Base-by-base conservation (phyloP, 495 filamentous ascomycete genomes). In the Penicillium steckii region DNA sequence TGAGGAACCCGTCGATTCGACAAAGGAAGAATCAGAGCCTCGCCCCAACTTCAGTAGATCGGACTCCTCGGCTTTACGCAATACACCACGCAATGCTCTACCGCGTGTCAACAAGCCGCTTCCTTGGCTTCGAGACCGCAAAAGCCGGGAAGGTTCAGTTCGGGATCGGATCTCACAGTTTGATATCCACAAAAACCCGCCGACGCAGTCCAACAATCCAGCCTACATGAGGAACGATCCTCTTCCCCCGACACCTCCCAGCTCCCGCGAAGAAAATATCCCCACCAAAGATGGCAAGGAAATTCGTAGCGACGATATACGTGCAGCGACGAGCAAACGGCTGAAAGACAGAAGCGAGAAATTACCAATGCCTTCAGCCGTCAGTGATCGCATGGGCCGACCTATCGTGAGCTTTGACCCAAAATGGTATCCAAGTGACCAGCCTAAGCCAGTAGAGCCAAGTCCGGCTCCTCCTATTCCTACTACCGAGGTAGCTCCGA, bases 381-480 rank as follows among this genome's bases (percentile, higher is more conserved):
- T 96, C 65, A 94, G 89, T 72, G 85, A 95, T 70, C 85, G 78
- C 54, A 83, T 86, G 47, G 88, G 89, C 46, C 82, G 91, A 60
- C 91, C 90, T 45, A 96, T 96, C 68, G 90, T 96, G 74, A 96
- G 91, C 78, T 96, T 96, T 76, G 82, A 91, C 66, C 77, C 75
- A 57, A 76, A 85, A 68, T 94, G 89, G 90, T 87, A 85, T 71
- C 82, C 89, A 48, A 75, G 44, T 8, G 67, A 71, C n/a, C 52
- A 51, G 53, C 68, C 43, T 21, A 66, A 56, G 46, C 58, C 42
- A 41, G 48, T 65, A 8, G 60, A 52, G 12, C 53, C 59, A 27
- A 46, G 26, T 10, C 13, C 49, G 7, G 65, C 61, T 12, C 72
- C 72, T 25, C 29, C 69, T 33, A 60, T 79, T 24, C 83, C 82